phyloP scores from a whole-genome alignment of 306 rosid species.

The Dryas octopetala region DNA sequence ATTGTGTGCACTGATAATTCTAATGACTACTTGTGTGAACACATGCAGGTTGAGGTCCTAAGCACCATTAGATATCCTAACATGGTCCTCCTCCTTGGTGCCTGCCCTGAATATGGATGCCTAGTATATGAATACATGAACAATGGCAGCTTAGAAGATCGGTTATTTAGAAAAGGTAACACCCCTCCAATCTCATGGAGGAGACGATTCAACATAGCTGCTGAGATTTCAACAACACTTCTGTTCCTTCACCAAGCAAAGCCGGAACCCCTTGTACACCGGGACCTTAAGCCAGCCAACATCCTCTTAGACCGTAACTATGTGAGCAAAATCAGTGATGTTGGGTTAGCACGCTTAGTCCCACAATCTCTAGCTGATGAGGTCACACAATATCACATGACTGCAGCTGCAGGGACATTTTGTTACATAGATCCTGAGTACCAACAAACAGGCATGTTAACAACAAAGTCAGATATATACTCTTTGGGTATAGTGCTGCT shows the following conservation, averaged over 20 bases:
- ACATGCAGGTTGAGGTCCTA: constrained; percentile 76
- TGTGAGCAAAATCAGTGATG: constrained; percentile 87
- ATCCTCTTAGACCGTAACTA: constrained; percentile 75
- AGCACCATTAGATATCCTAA: constrained; percentile 85
- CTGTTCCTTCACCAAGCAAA: constrained; percentile 93
- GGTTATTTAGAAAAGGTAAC: constrained; percentile 59
- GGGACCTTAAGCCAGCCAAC: constrained; percentile 96
- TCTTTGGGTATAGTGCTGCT: constrained; percentile 80
- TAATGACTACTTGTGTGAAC: too few species aligned
- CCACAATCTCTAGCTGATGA: constrained; percentile 71
- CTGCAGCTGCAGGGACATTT: constrained; percentile 96
- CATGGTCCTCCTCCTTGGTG: constrained; percentile 98
- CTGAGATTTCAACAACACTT: constrained; percentile 83
- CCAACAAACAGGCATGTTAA: constrained; percentile 79
- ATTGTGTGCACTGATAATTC: too few species aligned
- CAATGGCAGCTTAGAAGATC: constrained; percentile 90
- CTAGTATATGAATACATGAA: constrained; percentile 88
- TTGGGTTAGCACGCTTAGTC: constrained; percentile 85
- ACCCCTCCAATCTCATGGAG: constrained; percentile 71
- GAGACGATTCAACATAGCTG: constrained; percentile 69
- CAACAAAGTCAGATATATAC: constrained; percentile 81
- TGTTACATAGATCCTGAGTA: constrained; percentile 99
- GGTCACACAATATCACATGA: constrained; percentile 83
- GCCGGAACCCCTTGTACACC: constrained; percentile 94
- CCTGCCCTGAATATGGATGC: constrained; percentile 93